Percentiles rank a stretch among this genome's conserved stretches.
Conservation (phyloP, 805 yeast genomes). For the Lipomyces lipofer region DNA sequence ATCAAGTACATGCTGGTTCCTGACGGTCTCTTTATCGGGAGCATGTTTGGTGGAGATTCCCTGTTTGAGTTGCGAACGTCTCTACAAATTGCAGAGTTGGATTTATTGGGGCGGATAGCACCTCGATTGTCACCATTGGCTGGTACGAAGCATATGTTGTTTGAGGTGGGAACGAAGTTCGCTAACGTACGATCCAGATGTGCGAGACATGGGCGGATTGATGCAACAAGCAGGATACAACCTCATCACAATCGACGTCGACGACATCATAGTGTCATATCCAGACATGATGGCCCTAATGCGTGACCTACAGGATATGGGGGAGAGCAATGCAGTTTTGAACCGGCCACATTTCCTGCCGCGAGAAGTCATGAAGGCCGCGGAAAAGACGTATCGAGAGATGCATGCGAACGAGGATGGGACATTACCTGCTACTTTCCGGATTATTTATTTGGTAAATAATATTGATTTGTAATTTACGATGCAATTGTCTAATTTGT, state of each 20-base stretch:
- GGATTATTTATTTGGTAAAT: conserved; percentile 64
- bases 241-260: conserved; percentile 79
- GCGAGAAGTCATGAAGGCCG: conserved; percentile 68
- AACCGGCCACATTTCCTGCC: conserved; percentile 46
- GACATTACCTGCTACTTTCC: conserved; percentile 74
- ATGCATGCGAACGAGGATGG: conserved; percentile 60
- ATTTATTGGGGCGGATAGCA: conserved; percentile 73
- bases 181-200: conserved; percentile 43
- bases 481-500: neutral
- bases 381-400: conserved; percentile 69
- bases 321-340: conserved; percentile 71
- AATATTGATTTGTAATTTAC: neutral
- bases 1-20: conserved; percentile 65
- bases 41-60: conserved; percentile 82
- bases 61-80: conserved; percentile 79
- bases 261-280: conserved; percentile 75
- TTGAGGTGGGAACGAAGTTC: neutral
- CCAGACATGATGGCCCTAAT: conserved; percentile 69
- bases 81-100: conserved; percentile 79
- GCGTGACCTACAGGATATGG: conserved; percentile 77
- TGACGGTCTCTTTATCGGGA: conserved; percentile 79
- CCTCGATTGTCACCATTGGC: conserved; percentile 83
- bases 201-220: conserved; percentile 71
- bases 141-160: conserved; percentile 5
- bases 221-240: conserved; percentile 76